Evolutionary conservation across 495 filamentous ascomycete genomes (phyloP), one percentile per base, ranked within the genome.

Genomic region (Daldinia decipiens): DNA sequence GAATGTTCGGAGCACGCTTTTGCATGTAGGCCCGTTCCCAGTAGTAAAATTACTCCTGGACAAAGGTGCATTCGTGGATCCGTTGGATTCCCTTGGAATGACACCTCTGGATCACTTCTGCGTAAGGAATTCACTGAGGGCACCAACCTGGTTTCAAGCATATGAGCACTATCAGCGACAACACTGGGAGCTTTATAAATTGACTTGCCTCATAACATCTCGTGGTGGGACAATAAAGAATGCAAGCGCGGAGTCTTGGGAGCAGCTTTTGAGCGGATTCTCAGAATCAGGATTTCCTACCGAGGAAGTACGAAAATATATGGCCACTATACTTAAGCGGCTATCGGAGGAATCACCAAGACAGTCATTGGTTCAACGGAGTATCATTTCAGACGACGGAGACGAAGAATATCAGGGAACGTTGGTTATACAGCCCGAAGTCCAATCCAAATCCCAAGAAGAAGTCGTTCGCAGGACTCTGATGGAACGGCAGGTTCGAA

Each of bases 71-170:
- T 47, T 13, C 21, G 52, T 50, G 27, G 57, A 65, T n/a, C 12
- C 7, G 12, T 51, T 59, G 5, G 21, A 52, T 52, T 59, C 43
- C 3, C 4, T 12, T 5, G 34, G 50, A 12, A 59, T 26, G 55
- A 66, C 62, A 17, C 62, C 62, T 8, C 27, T 66, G n/a, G 62
- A 66, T 19, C 27, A 51, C 9, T 31, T 57, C 6, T 57, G 50
- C 24, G 27, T 15, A 17, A 53, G 50, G 26, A 53, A 53, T 53
- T 13, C 24, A 12, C 24, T 53, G 26, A 27, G 27, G 2, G 50
- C 50, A 4, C 50, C 50, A 12, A 53, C 26, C 27, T 53, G 50
- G 53, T 57, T 57, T 17, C 53, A 36, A 31, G 53, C 32, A 2
- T 38, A 57, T 12, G 53, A 19, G 5, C 17, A 53, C 13, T 53